Evolutionary conservation across 495 filamentous ascomycete species (phyloP).

Genomic region (Cercophora samala): DNA sequence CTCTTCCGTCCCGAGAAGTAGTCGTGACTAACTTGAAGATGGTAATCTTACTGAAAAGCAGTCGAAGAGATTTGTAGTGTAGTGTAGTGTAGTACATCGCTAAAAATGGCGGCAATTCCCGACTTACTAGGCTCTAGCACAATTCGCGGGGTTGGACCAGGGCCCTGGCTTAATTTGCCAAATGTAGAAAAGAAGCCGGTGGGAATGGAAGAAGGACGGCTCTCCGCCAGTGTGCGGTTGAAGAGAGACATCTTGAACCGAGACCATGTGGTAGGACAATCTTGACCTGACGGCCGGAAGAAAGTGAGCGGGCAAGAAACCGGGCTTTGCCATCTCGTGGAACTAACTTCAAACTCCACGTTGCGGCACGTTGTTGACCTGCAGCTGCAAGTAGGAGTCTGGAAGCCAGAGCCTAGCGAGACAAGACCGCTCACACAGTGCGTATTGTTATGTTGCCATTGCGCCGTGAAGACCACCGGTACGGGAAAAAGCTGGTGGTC

Average conservation of each 20-base stretch:
- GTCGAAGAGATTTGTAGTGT: not conserved
- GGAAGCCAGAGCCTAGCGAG: not conserved
- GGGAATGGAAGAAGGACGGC: not conserved
- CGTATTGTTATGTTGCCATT: not conserved
- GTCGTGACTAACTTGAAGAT: not conserved
- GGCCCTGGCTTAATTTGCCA: not conserved
- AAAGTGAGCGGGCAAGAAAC: not conserved
- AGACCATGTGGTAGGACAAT: conserved; percentile 8
- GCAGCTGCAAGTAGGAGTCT: not conserved
- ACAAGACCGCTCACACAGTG: conserved; percentile 6
- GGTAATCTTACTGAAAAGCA: not conserved
- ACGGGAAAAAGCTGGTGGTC: not conserved
- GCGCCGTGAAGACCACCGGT: too few species aligned
- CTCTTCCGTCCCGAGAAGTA: too few species aligned
- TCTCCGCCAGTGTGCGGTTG: not conserved
- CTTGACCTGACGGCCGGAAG: conserved; percentile 5
- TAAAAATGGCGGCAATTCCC: not conserved
- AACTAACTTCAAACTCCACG: conserved; percentile 2
- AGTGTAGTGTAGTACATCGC: too few species aligned
- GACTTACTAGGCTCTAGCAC: not conserved
- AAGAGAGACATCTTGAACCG: not conserved
- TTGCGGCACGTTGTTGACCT: not conserved
- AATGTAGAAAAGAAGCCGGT: conserved; percentile 8
- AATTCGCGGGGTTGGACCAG: not conserved
- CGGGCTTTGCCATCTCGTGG: not conserved